Conservation (phyloP, 805 yeast genomes). For the Candida endomychidarum region DNA sequence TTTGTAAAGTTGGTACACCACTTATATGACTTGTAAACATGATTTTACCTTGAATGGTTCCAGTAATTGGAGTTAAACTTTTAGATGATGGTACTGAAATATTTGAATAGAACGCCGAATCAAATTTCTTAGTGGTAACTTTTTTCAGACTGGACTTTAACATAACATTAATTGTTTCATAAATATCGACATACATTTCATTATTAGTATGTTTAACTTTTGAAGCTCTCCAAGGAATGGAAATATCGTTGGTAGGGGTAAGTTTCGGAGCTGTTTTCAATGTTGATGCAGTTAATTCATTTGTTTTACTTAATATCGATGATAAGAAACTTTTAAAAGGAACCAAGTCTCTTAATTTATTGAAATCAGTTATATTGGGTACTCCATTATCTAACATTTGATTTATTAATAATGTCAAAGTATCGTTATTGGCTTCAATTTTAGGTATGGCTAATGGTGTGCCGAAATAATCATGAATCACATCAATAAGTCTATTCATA, state of each 20-base stretch:
- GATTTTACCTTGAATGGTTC: conserved; percentile 62
- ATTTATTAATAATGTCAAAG: conserved; percentile 65
- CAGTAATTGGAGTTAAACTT: conserved; percentile 42
- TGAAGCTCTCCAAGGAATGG: conserved; percentile 75
- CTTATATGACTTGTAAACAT: conserved; percentile 67
- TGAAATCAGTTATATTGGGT: conserved; percentile 72
- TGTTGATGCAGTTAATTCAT: conserved; percentile 29
- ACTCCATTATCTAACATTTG: conserved; percentile 78
- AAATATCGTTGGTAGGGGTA: conserved; percentile 8
- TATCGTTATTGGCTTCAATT: conserved; percentile 68
- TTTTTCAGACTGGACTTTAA: conserved; percentile 32
- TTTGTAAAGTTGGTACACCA: conserved; percentile 71
- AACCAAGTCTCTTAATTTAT: conserved; percentile 65
- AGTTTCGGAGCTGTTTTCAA: conserved; percentile 15
- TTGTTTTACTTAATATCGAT: conserved; percentile 47
- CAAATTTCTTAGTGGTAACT: conserved; percentile 24
- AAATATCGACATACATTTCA: conserved; percentile 82
- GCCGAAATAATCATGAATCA: conserved; percentile 59
- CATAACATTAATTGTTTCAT: conserved; percentile 62
- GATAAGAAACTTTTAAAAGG: conserved; percentile 62
- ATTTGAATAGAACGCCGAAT: conserved; percentile 29
- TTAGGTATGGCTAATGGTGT: conserved; percentile 54
- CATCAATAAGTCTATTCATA: conserved; percentile 47
- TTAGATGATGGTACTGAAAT: conserved; percentile 16
- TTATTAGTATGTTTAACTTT: conserved; percentile 73